These are phyloP conservation scores for Leccinum angustisporum DNA, from an alignment of 1,284 basidiomycete genomes.

Conservation along the genomic window DNA sequence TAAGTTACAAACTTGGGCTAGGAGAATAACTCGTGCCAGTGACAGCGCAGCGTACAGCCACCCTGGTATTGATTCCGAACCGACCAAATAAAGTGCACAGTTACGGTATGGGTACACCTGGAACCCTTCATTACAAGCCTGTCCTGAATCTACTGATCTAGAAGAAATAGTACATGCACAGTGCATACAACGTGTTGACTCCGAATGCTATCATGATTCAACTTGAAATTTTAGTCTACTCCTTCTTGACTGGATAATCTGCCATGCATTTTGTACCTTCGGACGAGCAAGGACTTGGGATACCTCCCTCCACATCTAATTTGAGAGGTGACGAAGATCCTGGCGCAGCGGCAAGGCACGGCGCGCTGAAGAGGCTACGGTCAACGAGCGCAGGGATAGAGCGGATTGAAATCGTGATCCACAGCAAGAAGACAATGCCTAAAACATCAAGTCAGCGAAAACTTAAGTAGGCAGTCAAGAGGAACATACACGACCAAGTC, in stretches of 20 bases:
- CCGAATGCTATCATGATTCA: not conserved
- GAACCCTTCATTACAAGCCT: not conserved
- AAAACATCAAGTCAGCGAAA: constrained; percentile 5
- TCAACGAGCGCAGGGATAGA: constrained; percentile 44
- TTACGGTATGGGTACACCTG: not conserved
- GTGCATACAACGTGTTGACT: not conserved
- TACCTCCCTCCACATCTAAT: constrained; percentile 16
- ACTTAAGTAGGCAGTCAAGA: not conserved
- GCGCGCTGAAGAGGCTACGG: constrained; percentile 46
- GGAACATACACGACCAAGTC: constrained; percentile 35
- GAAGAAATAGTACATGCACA: not conserved
- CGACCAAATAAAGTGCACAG: not conserved
- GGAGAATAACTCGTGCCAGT: constrained; percentile 10
- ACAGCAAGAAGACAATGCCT: constrained; percentile 46
- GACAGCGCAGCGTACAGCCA: not conserved
- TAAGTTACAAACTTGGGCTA: not conserved
- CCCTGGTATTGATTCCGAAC: not conserved
- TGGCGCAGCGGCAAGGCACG: constrained; percentile 31
- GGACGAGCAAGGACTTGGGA: not conserved
- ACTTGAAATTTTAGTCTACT: constrained; percentile 1
- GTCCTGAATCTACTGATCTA: not conserved
- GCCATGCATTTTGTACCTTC: not conserved
- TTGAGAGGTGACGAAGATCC: not conserved
- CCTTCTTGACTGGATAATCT: not conserved
- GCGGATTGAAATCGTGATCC: constrained; percentile 42